Base-by-base conservation (phyloP, 1,284 basidiomycete species). In the Cutaneotrichosporon cyanovorans region DNA sequence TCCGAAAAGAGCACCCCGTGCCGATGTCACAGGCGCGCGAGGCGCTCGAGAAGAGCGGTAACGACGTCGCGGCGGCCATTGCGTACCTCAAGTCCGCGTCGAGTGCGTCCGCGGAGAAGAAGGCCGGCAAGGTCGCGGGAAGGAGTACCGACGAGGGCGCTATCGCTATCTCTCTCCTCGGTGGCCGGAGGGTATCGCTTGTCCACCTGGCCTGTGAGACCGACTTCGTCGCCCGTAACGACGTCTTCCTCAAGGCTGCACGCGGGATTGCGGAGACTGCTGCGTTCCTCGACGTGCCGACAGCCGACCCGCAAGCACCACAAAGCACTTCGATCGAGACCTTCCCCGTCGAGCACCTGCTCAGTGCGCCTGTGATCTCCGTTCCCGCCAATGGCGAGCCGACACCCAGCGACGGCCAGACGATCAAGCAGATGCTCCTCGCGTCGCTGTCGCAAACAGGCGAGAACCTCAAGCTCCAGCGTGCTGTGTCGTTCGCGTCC, bases 131-230 rank as follows among this genome's bases (percentile, higher is more conserved):
- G 70, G 78, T 96, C 10, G 80, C 81, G 1, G 80, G 78, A 19
- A 75, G 92, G 42, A 69, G 75, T 9, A 82, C 91, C 2, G 77
- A 78, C 25, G 82, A 95, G 61, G 92, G 92, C 1, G 74, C 90
- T 6, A 76, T 96, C 30, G 83, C 82, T 38, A 75, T 87, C 16
- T 82, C 80, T 25, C 73, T 92, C 9, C 78, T 93, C 5, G 78
- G 79, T 21, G 61, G 61, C 11, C 76, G 87, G 35, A 79, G 86
- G 21, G 89, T 85, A 6, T 82, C 84, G 12, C 86, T 96, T 77
- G 76, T 96, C 49, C 92, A 97, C 70, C 77, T 96, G 52, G 91
- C 89, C 62, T 96, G 92, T 76, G 92, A 97, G 75, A 96, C 92
- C 35, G 92, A 97, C 73, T 96, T 96, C 68, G 92, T 96, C 12